phyloP scores from a whole-genome alignment of 371 early-diverging fungal genomes.

The Mucor irregularis region DNA sequence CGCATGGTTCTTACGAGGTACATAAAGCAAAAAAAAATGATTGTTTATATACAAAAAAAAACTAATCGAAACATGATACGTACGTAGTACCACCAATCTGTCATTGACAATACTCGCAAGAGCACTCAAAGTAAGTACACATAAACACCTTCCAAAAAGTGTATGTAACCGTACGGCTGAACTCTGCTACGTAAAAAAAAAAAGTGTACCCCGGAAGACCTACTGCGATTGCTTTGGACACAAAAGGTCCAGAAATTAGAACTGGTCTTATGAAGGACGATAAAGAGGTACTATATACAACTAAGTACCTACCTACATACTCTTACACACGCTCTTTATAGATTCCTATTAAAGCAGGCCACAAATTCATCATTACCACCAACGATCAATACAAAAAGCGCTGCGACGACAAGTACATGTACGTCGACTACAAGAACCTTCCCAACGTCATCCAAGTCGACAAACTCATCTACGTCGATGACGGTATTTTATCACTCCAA shows the following conservation, averaged over 20 bases:
- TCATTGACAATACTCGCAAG: slow-evolving; percentile 76
- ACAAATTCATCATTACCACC: slow-evolving; percentile 83
- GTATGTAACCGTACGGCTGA: background rate
- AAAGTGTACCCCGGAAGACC: slow-evolving; percentile 56
- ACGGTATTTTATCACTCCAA: slow-evolving; percentile 72
- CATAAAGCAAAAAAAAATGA: too few relatives aligned
- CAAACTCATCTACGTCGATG: slow-evolving; percentile 85
- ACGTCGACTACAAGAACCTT: slow-evolving; percentile 87
- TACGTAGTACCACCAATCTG: slow-evolving; percentile 81
- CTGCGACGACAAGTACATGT: slow-evolving; percentile 77
- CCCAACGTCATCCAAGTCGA: slow-evolving; percentile 78
- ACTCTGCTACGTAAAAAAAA: background rate
- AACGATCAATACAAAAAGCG: slow-evolving; percentile 64
- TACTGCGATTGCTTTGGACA: slow-evolving; percentile 86
- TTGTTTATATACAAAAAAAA: background rate
- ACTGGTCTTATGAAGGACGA: slow-evolving; percentile 76
- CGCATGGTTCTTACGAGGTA: slow-evolving; percentile 92
- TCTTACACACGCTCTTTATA: background rate
- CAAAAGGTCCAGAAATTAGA: slow-evolving; percentile 87
- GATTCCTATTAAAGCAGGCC: slow-evolving; percentile 67
- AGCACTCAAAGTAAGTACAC: slow-evolving; percentile 41
- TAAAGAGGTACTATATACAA: slow-evolving; percentile 29
- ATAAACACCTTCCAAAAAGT: background rate
- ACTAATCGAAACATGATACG: background rate
- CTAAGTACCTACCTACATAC: background rate